These are phyloP conservation scores for Cercospora sp. DNA, from an alignment of 2,329 filamentous ascomycete genomes.

Conservation along the genomic window DNA sequence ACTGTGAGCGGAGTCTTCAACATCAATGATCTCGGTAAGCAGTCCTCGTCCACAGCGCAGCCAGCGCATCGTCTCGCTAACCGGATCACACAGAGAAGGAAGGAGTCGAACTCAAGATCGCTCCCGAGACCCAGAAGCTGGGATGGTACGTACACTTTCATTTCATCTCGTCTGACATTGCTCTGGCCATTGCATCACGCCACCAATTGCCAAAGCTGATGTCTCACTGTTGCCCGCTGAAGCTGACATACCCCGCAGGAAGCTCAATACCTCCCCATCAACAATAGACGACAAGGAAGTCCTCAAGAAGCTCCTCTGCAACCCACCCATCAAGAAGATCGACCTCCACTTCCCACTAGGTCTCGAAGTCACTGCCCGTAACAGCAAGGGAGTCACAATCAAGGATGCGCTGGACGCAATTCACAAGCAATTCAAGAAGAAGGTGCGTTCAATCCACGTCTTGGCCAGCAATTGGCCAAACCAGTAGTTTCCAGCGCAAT, in stretches of 20 bases:
- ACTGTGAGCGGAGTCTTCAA: constrained; percentile 72
- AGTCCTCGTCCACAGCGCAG: not conserved
- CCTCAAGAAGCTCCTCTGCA: constrained; percentile 77
- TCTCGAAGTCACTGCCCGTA: constrained; percentile 82
- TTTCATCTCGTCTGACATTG: not conserved
- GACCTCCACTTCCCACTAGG: constrained; percentile 89
- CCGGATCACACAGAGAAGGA: constrained; percentile 62
- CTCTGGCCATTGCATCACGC: not conserved
- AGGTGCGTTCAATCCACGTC: constrained; percentile 66
- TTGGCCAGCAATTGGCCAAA: no score
- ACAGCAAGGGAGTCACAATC: constrained; percentile 92
- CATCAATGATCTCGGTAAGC: constrained; percentile 55
- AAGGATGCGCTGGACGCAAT: constrained; percentile 96
- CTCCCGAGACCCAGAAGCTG: constrained; percentile 80
- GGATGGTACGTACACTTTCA: constrained; percentile 66
- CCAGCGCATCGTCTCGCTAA: constrained; percentile 9
- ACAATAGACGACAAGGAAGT: constrained; percentile 79
- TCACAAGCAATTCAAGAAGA: constrained; percentile 95
- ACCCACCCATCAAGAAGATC: constrained; percentile 87
- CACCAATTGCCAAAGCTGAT: not conserved
- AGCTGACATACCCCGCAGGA: constrained; percentile 60
- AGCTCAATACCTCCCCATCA: constrained; percentile 82
- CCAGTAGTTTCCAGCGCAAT: no score
- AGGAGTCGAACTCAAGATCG: constrained; percentile 69
- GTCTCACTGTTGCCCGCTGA: not conserved